Base-by-base conservation (phyloP, 2,329 filamentous ascomycete genomes). In the Lasiodiplodia citricola region DNA sequence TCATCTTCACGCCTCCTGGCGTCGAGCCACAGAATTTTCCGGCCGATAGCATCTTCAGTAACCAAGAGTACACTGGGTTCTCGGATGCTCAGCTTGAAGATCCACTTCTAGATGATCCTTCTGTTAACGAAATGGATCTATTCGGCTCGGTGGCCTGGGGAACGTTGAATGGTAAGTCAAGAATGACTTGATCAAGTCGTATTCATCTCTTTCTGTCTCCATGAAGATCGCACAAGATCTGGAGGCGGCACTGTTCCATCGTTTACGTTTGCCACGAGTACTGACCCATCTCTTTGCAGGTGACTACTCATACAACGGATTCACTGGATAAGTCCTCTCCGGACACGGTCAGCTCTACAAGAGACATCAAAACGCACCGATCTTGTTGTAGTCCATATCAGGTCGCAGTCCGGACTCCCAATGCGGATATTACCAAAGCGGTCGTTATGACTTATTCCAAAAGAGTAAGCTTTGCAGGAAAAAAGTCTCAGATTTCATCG, bases 141-240 rank as follows among this genome's bases (percentile, higher is more conserved):
- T 68, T 68, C 57, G 67, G 67, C 13, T 60, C 62, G 25, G 37
- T 68, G 11, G 28, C 67, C 10, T 68, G 67, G 67, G 67, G 67
- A 35, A 31, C 31, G 16, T 18, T 68, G 14, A 65, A 68, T 31
- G 67, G 66, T 63, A 28, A 63, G 66, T 23, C 41, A n/a, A 2
- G 25, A 13, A 14, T 31, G 25, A 44, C 14, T 7, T 18, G 3
- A 44, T 18, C 14, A 18, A 7, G 41, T 18, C 41, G 18, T 7
- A 14, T 41, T 16, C 16, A 44, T 7, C 16, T 18, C 21, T 47
- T n/a, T n/a, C 44, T 47, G n/a, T 47, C 18, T 47, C 7, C 44
- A 11, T 21, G n/a, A 8, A 18, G 16, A 44, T 18, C 18, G 16
- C 18, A 18, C 41, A 18, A 8, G 16, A 21, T 41, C n/a, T 21